Conservation (phyloP, 192 early-diverging fungal genomes). For the Bifiguratus adelaidae region DNA sequence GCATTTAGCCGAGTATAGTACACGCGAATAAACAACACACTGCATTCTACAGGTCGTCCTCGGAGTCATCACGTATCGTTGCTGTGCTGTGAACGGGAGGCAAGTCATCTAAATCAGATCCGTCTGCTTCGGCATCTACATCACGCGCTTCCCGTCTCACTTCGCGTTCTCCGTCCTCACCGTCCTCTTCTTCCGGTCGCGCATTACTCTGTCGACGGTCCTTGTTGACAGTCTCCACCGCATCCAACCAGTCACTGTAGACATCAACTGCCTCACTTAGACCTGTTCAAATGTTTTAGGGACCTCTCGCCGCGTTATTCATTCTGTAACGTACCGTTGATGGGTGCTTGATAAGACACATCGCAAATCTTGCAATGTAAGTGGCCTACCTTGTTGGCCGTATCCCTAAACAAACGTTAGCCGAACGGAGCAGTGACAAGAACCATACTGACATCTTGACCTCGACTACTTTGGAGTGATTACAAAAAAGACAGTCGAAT, state of each 20-base stretch:
- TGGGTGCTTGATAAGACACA: conserved; percentile 57
- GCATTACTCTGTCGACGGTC: not conserved
- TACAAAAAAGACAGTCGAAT: conserved; percentile 81
- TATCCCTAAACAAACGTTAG: conserved; percentile 33
- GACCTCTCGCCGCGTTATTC: no score
- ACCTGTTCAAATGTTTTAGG: conserved; percentile 27
- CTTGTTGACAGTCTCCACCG: conserved; percentile 49
- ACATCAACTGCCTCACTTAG: conserved; percentile 80
- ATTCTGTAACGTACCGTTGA: no score
- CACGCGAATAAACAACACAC: no score
- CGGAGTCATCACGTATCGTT: no score
- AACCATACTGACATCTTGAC: conserved; percentile 54
- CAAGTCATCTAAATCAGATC: no score
- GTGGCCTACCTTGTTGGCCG: conserved; percentile 57
- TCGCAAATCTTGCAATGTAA: conserved; percentile 72
- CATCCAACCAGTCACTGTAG: conserved; percentile 86
- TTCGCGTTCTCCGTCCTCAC: not conserved
- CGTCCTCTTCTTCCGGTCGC: not conserved
- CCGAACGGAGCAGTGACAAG: not conserved
- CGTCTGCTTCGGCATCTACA: no score
- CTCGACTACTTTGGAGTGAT: conserved; percentile 71
- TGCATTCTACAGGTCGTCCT: no score
- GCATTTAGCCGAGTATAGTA: no score
- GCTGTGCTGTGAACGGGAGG: no score
- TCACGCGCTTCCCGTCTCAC: not conserved